These are phyloP conservation scores for Yamadazyma akitaensis DNA, from an alignment of 805 yeast genomes.

Conservation along the genomic window DNA sequence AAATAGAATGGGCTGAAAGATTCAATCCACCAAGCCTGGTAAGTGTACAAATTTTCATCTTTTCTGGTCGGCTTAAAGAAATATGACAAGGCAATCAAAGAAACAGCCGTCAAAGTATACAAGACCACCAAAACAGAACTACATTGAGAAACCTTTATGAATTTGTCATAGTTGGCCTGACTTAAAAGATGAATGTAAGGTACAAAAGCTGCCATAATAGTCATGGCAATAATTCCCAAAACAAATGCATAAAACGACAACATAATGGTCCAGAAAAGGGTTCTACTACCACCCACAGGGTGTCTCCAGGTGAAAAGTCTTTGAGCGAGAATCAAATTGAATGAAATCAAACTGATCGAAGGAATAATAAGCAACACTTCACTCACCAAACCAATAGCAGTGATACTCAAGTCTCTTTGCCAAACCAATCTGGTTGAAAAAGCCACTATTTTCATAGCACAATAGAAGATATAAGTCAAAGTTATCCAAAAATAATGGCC, in stretches of 20 bases:
- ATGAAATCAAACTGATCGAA: slow-evolving; percentile 53
- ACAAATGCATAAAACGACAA: slow-evolving; percentile 51
- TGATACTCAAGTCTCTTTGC: slow-evolving; percentile 48
- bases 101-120: slow-evolving; percentile 54
- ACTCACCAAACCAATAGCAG: slow-evolving; percentile 53
- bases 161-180: slow-evolving; percentile 43
- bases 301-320: slow-evolving; percentile 76
- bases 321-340: slow-evolving; percentile 61
- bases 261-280: slow-evolving; percentile 51
- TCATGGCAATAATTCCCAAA: slow-evolving; percentile 59
- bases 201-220: slow-evolving; percentile 60
- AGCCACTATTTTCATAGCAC: slow-evolving; percentile 53
- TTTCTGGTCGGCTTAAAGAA: slow-evolving; percentile 51
- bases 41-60: slow-evolving; percentile 52
- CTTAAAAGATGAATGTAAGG: slow-evolving; percentile 59
- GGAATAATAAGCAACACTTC: slow-evolving; percentile 57
- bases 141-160: slow-evolving; percentile 53
- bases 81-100: slow-evolving; percentile 50
- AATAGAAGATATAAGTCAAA: slow-evolving; percentile 52
- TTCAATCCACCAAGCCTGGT: slow-evolving; percentile 79
- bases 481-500: slow-evolving; percentile 61
- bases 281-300: slow-evolving; percentile 62
- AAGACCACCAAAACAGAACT: slow-evolving; percentile 30
- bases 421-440: slow-evolving; percentile 57
- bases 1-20: slow-evolving; percentile 57